A percentile compares a stretch with the other conserved stretches of the same genome.
phyloP scores from a whole-genome alignment of 139 green algal species.

The Volvox reticuliferus region DNA sequence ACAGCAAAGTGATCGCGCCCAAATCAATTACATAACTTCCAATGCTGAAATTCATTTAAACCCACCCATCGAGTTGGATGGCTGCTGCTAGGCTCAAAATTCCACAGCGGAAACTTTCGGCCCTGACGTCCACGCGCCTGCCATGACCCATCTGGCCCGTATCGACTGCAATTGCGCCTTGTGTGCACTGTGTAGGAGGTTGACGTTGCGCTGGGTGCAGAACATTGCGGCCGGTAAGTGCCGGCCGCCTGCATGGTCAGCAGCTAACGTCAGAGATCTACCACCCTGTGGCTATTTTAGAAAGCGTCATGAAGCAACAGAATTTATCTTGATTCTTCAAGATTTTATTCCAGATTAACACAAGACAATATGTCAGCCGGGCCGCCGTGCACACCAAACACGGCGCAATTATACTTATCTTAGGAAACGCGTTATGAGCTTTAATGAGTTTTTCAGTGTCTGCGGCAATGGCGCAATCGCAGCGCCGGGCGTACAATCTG shows the following conservation, averaged over 20 bases:
- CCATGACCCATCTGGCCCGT: not conserved
- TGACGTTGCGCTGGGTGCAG: not conserved
- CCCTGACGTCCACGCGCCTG: not conserved
- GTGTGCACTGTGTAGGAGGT: not conserved
- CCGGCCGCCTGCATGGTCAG: constrained; percentile 34
- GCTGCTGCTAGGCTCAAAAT: not conserved
- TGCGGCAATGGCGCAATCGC: too few relatives aligned
- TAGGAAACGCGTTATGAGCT: too few relatives aligned
- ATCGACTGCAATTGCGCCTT: not conserved
- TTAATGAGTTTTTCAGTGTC: too few relatives aligned
- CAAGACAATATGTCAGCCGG: too few relatives aligned
- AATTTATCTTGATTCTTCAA: too few relatives aligned
- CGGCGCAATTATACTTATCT: too few relatives aligned
- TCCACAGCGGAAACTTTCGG: not conserved
- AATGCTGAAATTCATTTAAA: not conserved
- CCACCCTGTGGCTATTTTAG: not conserved
- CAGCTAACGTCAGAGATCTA: not conserved
- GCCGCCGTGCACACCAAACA: too few relatives aligned
- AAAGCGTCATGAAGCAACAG: not conserved
- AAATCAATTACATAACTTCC: not conserved
- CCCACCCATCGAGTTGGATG: not conserved
- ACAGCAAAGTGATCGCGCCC: not conserved
- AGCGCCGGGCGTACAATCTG: too few relatives aligned
- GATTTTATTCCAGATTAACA: too few relatives aligned
- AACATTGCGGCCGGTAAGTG: not conserved